A percentile compares a stretch with the other conserved stretches of the same genome.
These are phyloP conservation scores for Fusarium sp. DNA, from an alignment of 2,329 filamentous ascomycete genomes.

Conservation along the genomic window DNA sequence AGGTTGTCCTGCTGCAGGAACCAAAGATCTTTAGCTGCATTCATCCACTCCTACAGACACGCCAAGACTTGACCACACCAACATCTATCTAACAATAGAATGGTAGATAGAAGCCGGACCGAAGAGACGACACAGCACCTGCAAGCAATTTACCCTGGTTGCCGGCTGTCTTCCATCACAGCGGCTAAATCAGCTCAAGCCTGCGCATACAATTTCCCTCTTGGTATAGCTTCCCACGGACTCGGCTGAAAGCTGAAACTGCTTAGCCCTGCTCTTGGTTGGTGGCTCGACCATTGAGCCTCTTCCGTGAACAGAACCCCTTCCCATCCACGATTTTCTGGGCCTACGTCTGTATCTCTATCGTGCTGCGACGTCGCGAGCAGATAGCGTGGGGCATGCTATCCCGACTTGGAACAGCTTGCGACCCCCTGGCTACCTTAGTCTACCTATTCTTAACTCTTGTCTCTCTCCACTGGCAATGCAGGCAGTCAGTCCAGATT, in stretches of 20 bases:
- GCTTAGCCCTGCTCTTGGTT: constrained; percentile 27
- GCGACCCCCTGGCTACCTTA: constrained; percentile 19
- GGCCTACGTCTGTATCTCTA: constrained; percentile 17
- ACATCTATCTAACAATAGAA: constrained; percentile 14
- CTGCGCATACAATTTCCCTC: constrained; percentile 37
- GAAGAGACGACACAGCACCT: constrained; percentile 13
- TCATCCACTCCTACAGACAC: neutral
- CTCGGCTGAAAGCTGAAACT: constrained; percentile 40
- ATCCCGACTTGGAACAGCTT: constrained; percentile 38
- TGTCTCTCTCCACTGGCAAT: constrained; percentile 23
- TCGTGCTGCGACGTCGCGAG: constrained; percentile 28
- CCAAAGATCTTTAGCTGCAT: constrained; percentile 4
- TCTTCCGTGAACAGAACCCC: constrained; percentile 21
- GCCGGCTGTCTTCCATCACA: constrained; percentile 9
- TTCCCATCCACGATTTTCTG: constrained; percentile 6
- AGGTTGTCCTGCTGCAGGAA: constrained; percentile 16
- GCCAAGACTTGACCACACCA: constrained; percentile 9
- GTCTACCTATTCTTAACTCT: constrained; percentile 16
- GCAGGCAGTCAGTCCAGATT: constrained; percentile 26
- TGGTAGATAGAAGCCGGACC: constrained; percentile 9
- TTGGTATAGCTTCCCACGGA: constrained; percentile 17
- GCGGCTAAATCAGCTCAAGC: constrained; percentile 35
- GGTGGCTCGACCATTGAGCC: constrained; percentile 15
- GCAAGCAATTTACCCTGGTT: constrained; percentile 25
- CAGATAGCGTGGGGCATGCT: constrained; percentile 37